Base-by-base conservation (phyloP, 202 grass and related monocot species). In the Hordeum pubiflorum region DNA sequence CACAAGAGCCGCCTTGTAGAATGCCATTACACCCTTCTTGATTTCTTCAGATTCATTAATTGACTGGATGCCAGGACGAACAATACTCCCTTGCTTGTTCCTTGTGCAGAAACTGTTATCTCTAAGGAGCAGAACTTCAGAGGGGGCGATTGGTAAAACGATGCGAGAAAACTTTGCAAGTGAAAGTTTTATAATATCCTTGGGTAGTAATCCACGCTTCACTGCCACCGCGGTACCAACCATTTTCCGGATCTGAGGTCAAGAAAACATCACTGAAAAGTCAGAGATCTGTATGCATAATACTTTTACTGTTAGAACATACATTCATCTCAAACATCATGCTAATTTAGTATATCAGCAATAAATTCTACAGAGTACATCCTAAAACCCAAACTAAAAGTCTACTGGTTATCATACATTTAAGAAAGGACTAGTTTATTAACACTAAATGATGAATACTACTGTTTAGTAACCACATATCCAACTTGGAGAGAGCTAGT, bases 161-260 rank as follows among this genome's bases (percentile, higher is more conserved):
- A 96, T 89, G 80, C 89, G 91, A 76, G 89, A 96, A 24, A 99
- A 96, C 77, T 99, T 99, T 12, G 79, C 86, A 46, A 99, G 83
- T 55, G 96, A 96, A 4, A 99, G 60, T 37, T 90, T 78, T 75
- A 96, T 84, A 38, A 90, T 89, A 41, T 99, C 90, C 85, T 82
- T 95, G 1, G 90, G 92, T 63, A 99, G 74, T 74, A 96, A 86
- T 59, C 87, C 85, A n/a, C 83, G 96, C 82, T 93, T 90, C 57
- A 99, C 92, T 54, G 96, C 89, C 57, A 99, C 88, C 0, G 96
- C 85, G 50, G 96, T 91, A 76, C 92, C 87, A 68, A 99, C 89
- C 92, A 99, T 99, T 85, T 99, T 99, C 39, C 87, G 81, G 76
- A 96, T 93, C 96, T 99, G 61, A 87, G 32, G 38, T 74, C 37